Base-by-base conservation (phyloP, 2,329 filamentous ascomycete genomes). In the Cladophialophora chaetospira region DNA sequence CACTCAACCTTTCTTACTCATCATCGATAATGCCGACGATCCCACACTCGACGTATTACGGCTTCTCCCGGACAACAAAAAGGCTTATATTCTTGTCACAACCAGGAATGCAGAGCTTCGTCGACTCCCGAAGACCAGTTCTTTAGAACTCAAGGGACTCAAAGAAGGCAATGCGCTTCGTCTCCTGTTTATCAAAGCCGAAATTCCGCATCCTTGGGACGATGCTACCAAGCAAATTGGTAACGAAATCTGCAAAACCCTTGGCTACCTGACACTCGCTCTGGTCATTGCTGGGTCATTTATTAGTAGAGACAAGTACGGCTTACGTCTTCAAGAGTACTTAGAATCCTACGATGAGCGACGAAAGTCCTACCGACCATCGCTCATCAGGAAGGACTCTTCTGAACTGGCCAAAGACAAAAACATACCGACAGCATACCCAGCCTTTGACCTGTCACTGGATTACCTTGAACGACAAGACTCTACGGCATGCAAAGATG, bases 1-100 rank as follows among this genome's bases (percentile, higher is more conserved):
- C 8, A 6, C 8, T 2, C 11, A 35, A 10, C 60, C 63, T 10
- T 72, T 68, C 69, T 61, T 72, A 2, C 53, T 72, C 2, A 65
- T 78, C 6, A 70, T 77, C 29, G 74, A 78, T 60, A 77, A 77
- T 57, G 73, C 72, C 2, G 73, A 79, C 52, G 66, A 74, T 57
- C 65, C 70, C 3, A 51, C 66, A 0, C 45, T 70, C 11, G 65
- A 73, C 48, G 67, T 69, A 50, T 60, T 62, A 45, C 60, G 48
- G 17, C 71, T 66, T 13, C 66, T 75, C 36, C 71, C 73, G 1
- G 38, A 61, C 4, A 67, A 70, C 4, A 65, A 65, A 19, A 59
- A 63, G 50, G 74, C 73, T 5, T 59, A 65, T 51, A 66, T 75
- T 45, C 55, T 76, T 3, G 63, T 77, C 6, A 77, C 75, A 1